These are phyloP conservation scores for Fusarium oligoseptatum DNA, from an alignment of 2,329 filamentous ascomycete species.

Conservation along the genomic window DNA sequence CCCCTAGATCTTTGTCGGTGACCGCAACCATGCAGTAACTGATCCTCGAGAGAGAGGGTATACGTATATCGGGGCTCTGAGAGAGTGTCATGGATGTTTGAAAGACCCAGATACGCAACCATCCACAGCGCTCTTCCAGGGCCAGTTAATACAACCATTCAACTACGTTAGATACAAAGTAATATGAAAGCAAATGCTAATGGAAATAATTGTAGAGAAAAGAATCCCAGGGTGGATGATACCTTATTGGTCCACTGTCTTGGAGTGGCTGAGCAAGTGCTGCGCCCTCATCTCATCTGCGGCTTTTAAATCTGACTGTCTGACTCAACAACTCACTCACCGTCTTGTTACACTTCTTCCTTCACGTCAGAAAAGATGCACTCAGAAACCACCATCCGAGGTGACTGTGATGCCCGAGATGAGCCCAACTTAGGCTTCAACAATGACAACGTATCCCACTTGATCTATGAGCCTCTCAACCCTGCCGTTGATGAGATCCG, in stretches of 20 bases:
- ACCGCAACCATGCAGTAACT: background rate
- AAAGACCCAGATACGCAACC: background rate
- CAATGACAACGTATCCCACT: background rate
- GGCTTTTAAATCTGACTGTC: background rate
- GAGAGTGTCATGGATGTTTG: background rate
- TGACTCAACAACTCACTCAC: background rate
- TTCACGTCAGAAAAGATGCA: background rate
- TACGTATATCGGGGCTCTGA: background rate
- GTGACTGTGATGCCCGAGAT: background rate
- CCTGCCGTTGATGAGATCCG: background rate
- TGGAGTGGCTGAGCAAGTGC: background rate
- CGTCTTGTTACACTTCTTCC: background rate
- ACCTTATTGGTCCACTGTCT: background rate
- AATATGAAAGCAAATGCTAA: background rate
- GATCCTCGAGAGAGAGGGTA: background rate
- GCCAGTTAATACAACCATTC: background rate
- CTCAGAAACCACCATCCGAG: background rate
- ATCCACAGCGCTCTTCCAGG: background rate
- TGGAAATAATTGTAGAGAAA: background rate
- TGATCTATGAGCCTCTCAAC: constrained; percentile 16
- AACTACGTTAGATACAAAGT: background rate
- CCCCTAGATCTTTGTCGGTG: background rate
- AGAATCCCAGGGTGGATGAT: background rate
- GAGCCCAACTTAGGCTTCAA: background rate
- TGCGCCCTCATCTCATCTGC: background rate